Evolutionary conservation across 2,329 filamentous ascomycete species (phyloP), one percentile per base, ranked within the genome.

Genomic region (Colletotrichum truncatum): DNA sequence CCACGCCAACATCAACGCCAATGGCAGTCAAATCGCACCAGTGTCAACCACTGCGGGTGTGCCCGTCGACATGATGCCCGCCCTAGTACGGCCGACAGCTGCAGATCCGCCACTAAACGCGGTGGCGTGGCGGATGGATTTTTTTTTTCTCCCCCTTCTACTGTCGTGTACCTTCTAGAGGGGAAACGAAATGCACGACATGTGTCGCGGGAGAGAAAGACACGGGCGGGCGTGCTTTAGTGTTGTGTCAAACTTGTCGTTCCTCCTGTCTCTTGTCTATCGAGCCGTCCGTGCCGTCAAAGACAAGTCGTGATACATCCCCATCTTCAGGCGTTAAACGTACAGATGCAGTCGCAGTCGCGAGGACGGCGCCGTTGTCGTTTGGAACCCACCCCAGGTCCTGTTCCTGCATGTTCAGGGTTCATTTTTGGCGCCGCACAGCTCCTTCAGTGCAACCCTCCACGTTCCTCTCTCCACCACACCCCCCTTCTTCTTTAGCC

Each of bases 61-160:
- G 62, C 49, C 56, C 57, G 57, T 54, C 41, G 49, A 62, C 62
- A 7, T 43, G 32, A 62, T 55, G 48, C 57, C 62, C 56, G 56
- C 28, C 56, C 62, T 54, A 54, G 55, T 49, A 55, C 57, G 43
- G 49, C 62, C 62, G 56, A 45, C 23, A 14, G 36, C 49, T 32
- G 57, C 41, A 61, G 62, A 65, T 65, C 62, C n/a, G 56, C 41
- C 56, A 51, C 62, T 65, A 65, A 6, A 61, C 56, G 57, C 57
- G 53, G 46, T 56, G 53, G 53, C 53, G 53, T 46, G 32, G 32
- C 38, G 45, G 16, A 6, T 48, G 45, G 25, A 21, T 21, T 6
- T 45, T 16, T 38, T 14, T 38, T 16, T 38, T 11, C 26, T 26
- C 25, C 8, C 12, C 23, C 3, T n/a, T 25, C 18, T 43, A 14